Percentiles rank a stretch among this genome's conserved stretches.
Evolutionary conservation across 495 filamentous ascomycete genomes (phyloP).

Genomic region (Choiromyces venosus): DNA sequence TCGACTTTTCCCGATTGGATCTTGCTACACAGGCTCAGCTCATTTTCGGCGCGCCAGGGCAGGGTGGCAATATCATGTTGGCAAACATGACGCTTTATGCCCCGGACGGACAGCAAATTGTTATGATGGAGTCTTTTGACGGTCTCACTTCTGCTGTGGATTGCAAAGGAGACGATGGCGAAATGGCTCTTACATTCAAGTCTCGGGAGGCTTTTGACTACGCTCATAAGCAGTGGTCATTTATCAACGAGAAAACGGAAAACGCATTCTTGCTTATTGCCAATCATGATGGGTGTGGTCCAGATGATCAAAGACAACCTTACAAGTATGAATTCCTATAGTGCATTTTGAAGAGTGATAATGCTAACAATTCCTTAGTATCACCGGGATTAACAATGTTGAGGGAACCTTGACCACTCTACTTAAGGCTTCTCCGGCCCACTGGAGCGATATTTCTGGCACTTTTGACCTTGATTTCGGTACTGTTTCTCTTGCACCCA

Average conservation of each 20-base stretch:
- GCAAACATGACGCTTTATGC: constrained; percentile 45
- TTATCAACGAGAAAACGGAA: constrained; percentile 41
- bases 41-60: constrained; percentile 39
- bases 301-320: constrained; percentile 39
- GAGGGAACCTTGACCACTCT: constrained; percentile 28
- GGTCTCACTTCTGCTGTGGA: constrained; percentile 42
- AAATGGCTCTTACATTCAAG: constrained; percentile 42
- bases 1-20: constrained; percentile 42
- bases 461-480: constrained; percentile 44
- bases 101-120: constrained; percentile 39
- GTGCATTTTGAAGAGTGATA: neutral
- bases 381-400: constrained; percentile 39
- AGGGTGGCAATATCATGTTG: constrained; percentile 38
- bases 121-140: constrained; percentile 45
- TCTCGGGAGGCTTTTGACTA: constrained; percentile 40
- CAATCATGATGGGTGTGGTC: constrained; percentile 44
- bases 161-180: constrained; percentile 43
- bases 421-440: constrained; percentile 30
- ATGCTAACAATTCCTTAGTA: constrained; percentile 21
- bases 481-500: constrained; percentile 23
- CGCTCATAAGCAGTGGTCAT: constrained; percentile 40
- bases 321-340: constrained; percentile 37
- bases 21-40: constrained; percentile 38
- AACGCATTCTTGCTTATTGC: constrained; percentile 43
- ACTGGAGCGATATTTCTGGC: constrained; percentile 43